Percentiles rank a stretch among this genome's conserved stretches.
Conservation (phyloP, 164 flowering plant species). For the Macadamia integrifolia region DNA sequence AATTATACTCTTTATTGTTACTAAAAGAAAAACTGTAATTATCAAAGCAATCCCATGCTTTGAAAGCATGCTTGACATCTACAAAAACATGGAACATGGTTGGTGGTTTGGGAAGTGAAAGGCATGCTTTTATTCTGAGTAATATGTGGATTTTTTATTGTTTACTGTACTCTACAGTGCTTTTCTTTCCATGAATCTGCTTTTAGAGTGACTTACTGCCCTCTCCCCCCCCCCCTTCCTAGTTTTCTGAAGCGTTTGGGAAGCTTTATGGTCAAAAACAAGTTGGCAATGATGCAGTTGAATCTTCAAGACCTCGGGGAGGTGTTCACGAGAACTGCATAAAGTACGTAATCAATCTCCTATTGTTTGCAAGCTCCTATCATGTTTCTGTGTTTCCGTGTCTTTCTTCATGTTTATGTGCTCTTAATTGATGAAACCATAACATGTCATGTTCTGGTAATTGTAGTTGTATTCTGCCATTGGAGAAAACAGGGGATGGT, state of each 20-base stretch:
- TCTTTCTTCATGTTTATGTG: background rate
- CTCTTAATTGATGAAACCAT: background rate
- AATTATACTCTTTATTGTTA: no score
- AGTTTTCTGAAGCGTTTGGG: constrained; percentile 97
- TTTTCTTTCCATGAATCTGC: constrained; percentile 3
- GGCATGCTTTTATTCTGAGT: background rate
- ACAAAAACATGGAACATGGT: no score
- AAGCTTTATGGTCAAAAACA: constrained; percentile 83
- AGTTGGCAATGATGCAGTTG: constrained; percentile 45
- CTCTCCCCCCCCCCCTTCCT: constrained; percentile 1
- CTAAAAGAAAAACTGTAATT: no score
- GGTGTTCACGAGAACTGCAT: constrained; percentile 87
- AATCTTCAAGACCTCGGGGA: constrained; percentile 53
- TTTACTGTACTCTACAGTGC: background rate
- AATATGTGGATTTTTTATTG: background rate
- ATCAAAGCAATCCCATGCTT: no score
- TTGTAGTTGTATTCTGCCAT: constrained; percentile 65
- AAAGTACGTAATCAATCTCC: constrained; percentile 35
- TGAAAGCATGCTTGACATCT: no score
- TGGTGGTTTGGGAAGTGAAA: no score
- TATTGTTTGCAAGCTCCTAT: background rate
- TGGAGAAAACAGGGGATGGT: constrained; percentile 43
- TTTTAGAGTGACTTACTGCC: background rate
- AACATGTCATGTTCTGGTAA: constrained; percentile 4
- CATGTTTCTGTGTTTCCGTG: background rate